Evolutionary conservation across 345 rosid species (phyloP).

Genomic region (Hypericum androsaemum): DNA sequence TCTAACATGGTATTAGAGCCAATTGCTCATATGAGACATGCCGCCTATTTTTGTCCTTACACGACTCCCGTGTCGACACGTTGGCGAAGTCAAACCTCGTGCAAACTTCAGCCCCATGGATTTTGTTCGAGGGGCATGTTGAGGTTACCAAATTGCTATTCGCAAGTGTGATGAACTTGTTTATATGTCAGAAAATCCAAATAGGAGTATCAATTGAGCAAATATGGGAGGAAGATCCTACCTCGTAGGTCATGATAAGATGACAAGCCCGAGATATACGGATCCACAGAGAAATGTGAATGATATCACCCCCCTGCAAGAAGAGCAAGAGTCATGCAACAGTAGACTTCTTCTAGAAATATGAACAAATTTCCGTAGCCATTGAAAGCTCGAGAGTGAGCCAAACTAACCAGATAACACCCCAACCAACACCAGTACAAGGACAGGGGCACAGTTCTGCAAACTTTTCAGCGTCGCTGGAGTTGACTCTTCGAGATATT

Average conservation of each 20-base stretch:
- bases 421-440: slow-evolving; percentile 94
- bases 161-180: too few relatives aligned
- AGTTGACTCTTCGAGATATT: slow-evolving; percentile 80
- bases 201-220: too few relatives aligned
- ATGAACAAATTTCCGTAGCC: neutral
- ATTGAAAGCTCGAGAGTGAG: neutral
- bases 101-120: too few relatives aligned
- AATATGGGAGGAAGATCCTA: slow-evolving; percentile 16
- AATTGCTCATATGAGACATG: too few relatives aligned
- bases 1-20: too few relatives aligned
- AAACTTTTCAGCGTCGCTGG: slow-evolving; percentile 97
- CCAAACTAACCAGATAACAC: slow-evolving; percentile 65
- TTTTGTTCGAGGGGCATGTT: too few relatives aligned
- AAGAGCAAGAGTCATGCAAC: neutral
- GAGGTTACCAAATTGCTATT: too few relatives aligned
- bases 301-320: slow-evolving; percentile 93
- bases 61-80: too few relatives aligned
- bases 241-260: slow-evolving; percentile 51
- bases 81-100: too few relatives aligned
- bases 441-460: slow-evolving; percentile 95
- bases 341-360: neutral
- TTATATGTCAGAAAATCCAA: too few relatives aligned
- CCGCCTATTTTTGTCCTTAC: too few relatives aligned
- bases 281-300: slow-evolving; percentile 62
- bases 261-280: slow-evolving; percentile 79